Conservation (phyloP, 208 protist species). For the Acanthamoeba royreba region DNA sequence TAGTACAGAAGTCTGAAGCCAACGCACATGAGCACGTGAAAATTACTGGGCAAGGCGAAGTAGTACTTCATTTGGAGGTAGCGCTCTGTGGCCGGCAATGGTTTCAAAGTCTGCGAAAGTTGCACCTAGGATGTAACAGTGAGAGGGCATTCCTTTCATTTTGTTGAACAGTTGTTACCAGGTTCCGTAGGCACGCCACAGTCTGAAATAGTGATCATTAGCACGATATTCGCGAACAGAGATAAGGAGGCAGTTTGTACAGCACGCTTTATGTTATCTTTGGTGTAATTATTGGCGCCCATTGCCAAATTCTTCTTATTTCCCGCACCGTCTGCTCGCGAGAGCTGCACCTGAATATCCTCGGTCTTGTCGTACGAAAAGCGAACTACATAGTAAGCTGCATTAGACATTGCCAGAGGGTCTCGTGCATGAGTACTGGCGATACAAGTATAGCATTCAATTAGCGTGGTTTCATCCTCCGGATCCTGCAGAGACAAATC, state of each 20-base stretch:
- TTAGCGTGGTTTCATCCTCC: background rate
- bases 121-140: background rate
- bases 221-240: too few relatives aligned
- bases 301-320: background rate
- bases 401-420: background rate
- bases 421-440: background rate
- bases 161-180: background rate
- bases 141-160: background rate
- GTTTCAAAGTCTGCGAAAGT: background rate
- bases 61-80: slow-evolving; percentile 39
- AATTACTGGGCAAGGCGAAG: background rate
- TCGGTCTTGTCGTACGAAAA: slow-evolving; percentile 7
- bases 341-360: background rate
- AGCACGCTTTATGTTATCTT: background rate
- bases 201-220: background rate
- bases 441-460: slow-evolving; percentile 21
- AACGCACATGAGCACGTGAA: background rate
- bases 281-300: background rate
- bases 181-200: background rate
- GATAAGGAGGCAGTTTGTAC: too few relatives aligned
- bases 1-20: background rate
- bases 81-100: background rate
- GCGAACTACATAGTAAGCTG: background rate
- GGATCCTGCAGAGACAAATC: background rate
- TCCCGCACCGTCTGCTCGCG: background rate